These are phyloP conservation scores for Solanum paucissectum DNA, from an alignment of 257 asterid genomes.

Conservation along the genomic window DNA sequence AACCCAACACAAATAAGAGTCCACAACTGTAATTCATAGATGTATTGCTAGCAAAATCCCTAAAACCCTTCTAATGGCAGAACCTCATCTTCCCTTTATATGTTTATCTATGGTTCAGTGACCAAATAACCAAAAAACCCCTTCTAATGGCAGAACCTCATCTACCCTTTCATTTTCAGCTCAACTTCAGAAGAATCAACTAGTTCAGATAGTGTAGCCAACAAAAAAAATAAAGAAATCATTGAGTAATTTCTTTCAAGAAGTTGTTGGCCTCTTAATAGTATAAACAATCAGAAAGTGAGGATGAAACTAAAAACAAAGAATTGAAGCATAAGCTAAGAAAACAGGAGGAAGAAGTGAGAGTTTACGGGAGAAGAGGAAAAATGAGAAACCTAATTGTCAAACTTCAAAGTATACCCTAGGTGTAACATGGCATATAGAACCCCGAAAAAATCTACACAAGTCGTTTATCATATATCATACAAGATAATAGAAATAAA, in stretches of 20 bases:
- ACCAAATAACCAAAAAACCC: not conserved
- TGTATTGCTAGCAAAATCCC: not conserved
- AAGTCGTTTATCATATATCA: too few species aligned
- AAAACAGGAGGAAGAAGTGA: too few species aligned
- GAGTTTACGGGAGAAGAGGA: too few species aligned
- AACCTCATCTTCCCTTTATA: not conserved
- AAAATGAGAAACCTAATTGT: too few species aligned
- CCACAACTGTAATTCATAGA: not conserved
- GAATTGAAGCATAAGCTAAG: conserved; percentile 10
- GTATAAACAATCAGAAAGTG: not conserved
- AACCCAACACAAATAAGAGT: not conserved
- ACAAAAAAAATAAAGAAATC: too few species aligned
- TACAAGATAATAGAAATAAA: too few species aligned
- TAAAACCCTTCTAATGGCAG: not conserved
- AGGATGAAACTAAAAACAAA: conserved; percentile 2
- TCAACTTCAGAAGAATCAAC: conserved; percentile 1
- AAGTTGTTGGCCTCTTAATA: conserved; percentile 26
- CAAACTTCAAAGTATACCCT: too few species aligned
- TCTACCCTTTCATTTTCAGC: conserved; percentile 9
- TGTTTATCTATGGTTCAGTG: not conserved
- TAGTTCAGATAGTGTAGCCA: not conserved
- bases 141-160: too few species aligned
- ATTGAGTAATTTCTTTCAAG: conserved; percentile 25
- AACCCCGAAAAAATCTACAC: too few species aligned
- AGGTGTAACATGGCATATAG: too few species aligned